Evolutionary conservation across 495 filamentous ascomycete species (phyloP).

Genomic region (Chaetomium fimeti): DNA sequence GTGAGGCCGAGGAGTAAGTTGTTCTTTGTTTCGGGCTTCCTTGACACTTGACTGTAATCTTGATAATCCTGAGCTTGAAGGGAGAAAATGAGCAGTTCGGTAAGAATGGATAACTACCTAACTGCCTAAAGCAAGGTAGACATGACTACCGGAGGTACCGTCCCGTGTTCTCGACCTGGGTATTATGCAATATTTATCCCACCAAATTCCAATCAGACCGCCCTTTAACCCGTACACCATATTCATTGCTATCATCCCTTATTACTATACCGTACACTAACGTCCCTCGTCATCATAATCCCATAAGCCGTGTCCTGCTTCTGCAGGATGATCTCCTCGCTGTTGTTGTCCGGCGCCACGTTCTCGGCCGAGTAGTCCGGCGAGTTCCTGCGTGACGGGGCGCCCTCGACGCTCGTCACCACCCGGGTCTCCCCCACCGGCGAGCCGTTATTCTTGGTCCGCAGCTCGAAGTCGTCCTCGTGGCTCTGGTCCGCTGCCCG

Average conservation of each 20-base stretch:
- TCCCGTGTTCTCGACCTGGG: too few species aligned
- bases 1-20: too few species aligned
- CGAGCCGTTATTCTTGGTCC: not conserved
- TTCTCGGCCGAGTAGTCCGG: not conserved
- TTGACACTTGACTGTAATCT: too few species aligned
- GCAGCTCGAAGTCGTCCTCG: slow-evolving; percentile 14
- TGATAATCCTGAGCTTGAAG: too few species aligned
- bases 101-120: too few species aligned
- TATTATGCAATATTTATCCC: too few species aligned
- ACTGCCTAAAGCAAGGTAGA: too few species aligned
- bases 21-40: too few species aligned
- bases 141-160: too few species aligned
- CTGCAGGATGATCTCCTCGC: slow-evolving; percentile 17
- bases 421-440: not conserved
- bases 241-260: not conserved
- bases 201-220: too few species aligned
- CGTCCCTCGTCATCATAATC: slow-evolving; percentile 13
- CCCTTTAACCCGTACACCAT: not conserved
- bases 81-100: too few species aligned
- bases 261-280: slow-evolving; percentile 7
- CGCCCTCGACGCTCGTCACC: slow-evolving; percentile 5
- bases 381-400: not conserved
- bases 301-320: not conserved
- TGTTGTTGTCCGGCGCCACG: not conserved
- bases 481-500: slow-evolving; percentile 3